phyloP scores from a whole-genome alignment of 2,329 filamentous ascomycete species.

The Cladorrhinum sp. region DNA sequence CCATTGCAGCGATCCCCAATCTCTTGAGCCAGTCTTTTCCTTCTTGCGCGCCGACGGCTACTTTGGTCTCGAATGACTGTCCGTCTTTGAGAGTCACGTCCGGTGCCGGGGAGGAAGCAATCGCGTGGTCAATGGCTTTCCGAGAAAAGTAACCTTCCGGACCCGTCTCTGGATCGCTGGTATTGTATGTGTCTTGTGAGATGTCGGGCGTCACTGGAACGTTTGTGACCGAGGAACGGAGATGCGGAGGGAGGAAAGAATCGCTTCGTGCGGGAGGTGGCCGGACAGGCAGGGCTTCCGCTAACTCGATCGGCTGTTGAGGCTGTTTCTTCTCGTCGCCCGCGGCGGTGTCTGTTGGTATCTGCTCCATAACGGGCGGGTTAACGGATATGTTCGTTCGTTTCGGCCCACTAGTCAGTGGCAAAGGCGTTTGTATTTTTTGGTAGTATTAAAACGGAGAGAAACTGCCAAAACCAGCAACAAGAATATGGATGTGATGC shows the following conservation, averaged over 20 bases:
- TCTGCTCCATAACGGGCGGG: constrained; percentile 22
- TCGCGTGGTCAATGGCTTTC: constrained; percentile 24
- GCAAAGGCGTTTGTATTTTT: neutral
- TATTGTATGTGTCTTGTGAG: constrained; percentile 31
- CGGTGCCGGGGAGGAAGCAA: constrained; percentile 26
- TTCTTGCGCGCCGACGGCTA: constrained; percentile 35
- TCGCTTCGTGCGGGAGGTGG: constrained; percentile 17
- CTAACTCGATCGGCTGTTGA: constrained; percentile 1
- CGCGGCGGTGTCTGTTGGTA: constrained; percentile 2
- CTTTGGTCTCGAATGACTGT: constrained; percentile 23
- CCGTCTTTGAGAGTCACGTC: constrained; percentile 19
- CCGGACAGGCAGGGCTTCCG: neutral
- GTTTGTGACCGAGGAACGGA: constrained; percentile 33
- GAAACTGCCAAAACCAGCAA: neutral
- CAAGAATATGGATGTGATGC: neutral
- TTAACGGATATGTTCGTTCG: neutral
- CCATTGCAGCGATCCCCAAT: constrained; percentile 43
- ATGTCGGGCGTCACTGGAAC: constrained; percentile 44
- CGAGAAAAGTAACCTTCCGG: constrained; percentile 32
- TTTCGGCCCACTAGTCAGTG: neutral
- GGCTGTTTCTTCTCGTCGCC: neutral
- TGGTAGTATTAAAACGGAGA: neutral
- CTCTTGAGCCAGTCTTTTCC: constrained; percentile 42
- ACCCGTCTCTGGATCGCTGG: constrained; percentile 15
- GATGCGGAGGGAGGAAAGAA: constrained; percentile 34